Evolutionary conservation across 495 filamentous ascomycete species (phyloP).

Genomic region (Neurospora discreta): DNA sequence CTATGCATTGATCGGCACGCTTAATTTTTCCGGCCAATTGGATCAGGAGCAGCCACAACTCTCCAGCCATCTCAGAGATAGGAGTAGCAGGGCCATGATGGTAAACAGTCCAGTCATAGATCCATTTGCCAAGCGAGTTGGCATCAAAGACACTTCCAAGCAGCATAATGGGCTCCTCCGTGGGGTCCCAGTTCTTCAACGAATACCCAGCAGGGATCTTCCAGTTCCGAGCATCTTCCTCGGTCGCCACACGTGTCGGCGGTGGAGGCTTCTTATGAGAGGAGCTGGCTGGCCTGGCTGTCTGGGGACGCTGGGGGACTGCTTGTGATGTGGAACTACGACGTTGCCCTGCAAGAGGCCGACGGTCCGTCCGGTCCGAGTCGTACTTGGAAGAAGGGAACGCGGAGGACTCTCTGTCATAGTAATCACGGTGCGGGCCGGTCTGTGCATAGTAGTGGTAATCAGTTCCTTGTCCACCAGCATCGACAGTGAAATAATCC

Average conservation of each 20-base stretch:
- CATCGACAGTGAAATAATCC: conserved; percentile 28
- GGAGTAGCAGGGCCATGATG: conserved; percentile 75
- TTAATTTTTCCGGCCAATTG: conserved; percentile 94
- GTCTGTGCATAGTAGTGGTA: conserved; percentile 43
- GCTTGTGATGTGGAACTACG: conserved; percentile 28
- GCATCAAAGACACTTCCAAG: conserved; percentile 95
- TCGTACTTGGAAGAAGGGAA: conserved; percentile 33
- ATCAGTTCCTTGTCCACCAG: conserved; percentile 46
- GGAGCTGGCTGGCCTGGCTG: conserved; percentile 28
- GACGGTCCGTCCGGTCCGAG: conserved; percentile 23
- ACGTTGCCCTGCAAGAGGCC: conserved; percentile 25
- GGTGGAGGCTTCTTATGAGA: conserved; percentile 26
- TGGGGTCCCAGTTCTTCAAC: conserved; percentile 97
- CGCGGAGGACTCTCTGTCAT: conserved; percentile 26
- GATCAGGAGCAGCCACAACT: conserved; percentile 90
- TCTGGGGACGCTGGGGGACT: conserved; percentile 31
- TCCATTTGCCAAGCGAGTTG: conserved; percentile 96
- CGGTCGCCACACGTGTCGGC: conserved; percentile 58
- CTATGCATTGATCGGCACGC: conserved; percentile 73
- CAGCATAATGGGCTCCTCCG: conserved; percentile 81
- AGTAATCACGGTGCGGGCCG: conserved; percentile 27
- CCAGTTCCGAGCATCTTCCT: conserved; percentile 68
- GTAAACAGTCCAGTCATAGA: conserved; percentile 99
- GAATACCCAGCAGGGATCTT: conserved; percentile 87
- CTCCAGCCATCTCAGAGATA: conserved; percentile 85